Base-by-base conservation (phyloP, 345 rosid species). In the Populus pruinosa region DNA sequence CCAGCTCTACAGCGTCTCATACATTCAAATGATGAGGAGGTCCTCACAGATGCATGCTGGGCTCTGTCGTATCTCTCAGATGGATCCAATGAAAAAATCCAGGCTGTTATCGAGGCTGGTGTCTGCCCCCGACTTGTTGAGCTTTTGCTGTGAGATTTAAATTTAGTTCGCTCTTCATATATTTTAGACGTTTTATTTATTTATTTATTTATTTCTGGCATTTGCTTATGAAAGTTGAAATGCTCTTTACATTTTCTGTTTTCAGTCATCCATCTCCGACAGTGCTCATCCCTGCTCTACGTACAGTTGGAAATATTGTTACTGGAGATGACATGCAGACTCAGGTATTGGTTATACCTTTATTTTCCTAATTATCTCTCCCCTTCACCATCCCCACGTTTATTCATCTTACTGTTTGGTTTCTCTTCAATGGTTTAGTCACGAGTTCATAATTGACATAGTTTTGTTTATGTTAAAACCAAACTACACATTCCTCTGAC, bases 251-350 rank as follows among this genome's bases (percentile, higher is more conserved):
- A 33, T 59, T 16, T 56, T 65, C 31, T 72, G 43, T 56, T 75
- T 53, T 29, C 64, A 82, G 84, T 16, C 78, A 77, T 77, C 78
- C 78, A 25, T 73, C 84, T 38, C 78, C 81, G 17, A 66, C 84
- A 44, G 84, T 77, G 77, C 78, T 77, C 23, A 69, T 81, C 69
- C 84, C 84, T 23, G 81, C 84, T 8, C 61, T 81, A 55, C 81
- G 80, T 13, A 73, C 84, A 59, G 71, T 81, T 68, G 80, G 84
- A 77, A 81, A 81, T 50, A 77, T 81, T 77, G 84, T 81, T 20
- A 77, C 81, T 56, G 84, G 84, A 61, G 84, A 81, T 73, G 84
- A 81, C 55, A 72, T 73, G 59, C 84, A 81, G 72, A 81, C 84
- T 35, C 84, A 81, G 81, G 84, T 77, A 77, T 20, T 53, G 23